A percentile compares a stretch with the other conserved stretches of the same genome.
Evolutionary conservation across 495 filamentous ascomycete species (phyloP).

Genomic region (Tuber calosporum): DNA sequence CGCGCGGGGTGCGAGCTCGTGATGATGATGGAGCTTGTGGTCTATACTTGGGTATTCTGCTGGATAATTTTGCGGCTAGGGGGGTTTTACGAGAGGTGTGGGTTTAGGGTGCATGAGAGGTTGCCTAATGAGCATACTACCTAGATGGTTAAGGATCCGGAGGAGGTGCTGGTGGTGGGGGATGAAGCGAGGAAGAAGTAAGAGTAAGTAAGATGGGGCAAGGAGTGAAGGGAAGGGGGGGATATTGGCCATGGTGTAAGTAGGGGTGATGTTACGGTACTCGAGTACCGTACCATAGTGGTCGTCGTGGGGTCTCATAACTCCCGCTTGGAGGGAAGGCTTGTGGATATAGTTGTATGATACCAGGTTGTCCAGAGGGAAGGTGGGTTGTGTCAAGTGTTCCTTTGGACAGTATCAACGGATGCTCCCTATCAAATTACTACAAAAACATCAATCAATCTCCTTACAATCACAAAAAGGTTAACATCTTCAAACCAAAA

Average conservation of each 20-base stretch:
- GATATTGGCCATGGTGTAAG: neutral
- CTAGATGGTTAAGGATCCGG: constrained; percentile 25
- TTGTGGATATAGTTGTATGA: neutral
- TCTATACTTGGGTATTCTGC: constrained; percentile 27
- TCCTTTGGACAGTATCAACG: neutral
- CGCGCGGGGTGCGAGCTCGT: constrained; percentile 1
- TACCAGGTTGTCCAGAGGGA: neutral
- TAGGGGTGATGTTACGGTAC: neutral
- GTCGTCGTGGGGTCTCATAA: neutral
- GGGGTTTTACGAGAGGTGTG: constrained; percentile 26
- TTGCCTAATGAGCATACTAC: constrained; percentile 19
- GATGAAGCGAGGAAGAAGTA: neutral
- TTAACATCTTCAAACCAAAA: neutral
- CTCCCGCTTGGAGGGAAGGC: neutral
- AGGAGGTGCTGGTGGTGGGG: neutral
- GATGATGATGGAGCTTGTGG: neutral
- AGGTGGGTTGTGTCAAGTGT: neutral
- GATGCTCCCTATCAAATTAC: neutral
- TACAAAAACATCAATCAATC: neutral
- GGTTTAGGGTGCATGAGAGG: constrained; percentile 12
- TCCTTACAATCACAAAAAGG: no score
- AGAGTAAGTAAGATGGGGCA: neutral
- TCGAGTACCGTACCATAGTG: no score
- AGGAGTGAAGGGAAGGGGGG: neutral
- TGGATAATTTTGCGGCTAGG: constrained; percentile 21